phyloP scores from a whole-genome alignment of 352 stramenopile species.

The Globisporangium cylindrosporum region DNA sequence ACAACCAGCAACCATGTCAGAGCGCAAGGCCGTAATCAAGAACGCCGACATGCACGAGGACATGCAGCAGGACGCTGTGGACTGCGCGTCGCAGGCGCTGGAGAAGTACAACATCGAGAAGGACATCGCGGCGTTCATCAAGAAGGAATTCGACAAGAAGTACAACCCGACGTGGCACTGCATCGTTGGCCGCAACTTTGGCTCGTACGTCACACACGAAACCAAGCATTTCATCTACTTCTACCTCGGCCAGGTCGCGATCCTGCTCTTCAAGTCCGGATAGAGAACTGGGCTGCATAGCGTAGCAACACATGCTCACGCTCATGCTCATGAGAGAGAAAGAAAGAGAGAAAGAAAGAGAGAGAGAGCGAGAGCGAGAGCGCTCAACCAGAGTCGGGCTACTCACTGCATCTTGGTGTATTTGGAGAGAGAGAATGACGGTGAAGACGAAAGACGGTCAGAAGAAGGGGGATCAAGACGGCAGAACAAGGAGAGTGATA shows the following conservation, averaged over 20 bases:
- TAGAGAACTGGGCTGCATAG: slow-evolving; percentile 12
- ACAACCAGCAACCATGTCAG: slow-evolving; percentile 54
- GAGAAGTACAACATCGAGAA: slow-evolving; percentile 99
- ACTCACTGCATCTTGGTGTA: not conserved
- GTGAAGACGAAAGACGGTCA: not conserved
- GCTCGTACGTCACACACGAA: slow-evolving; percentile 93
- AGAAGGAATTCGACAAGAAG: slow-evolving; percentile 93
- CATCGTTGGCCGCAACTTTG: slow-evolving; percentile 94
- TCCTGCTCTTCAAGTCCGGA: slow-evolving; percentile 93
- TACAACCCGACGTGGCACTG: slow-evolving; percentile 94
- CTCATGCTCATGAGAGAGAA: not conserved
- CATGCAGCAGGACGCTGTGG: slow-evolving; percentile 99
- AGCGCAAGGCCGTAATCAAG: slow-evolving; percentile 99
- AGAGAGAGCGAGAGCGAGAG: not conserved
- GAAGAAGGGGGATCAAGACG: slow-evolving; percentile 2
- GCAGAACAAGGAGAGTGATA: not conserved
- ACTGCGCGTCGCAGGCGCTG: slow-evolving; percentile 97
- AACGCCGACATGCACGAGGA: slow-evolving; percentile 99
- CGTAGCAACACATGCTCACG: not conserved
- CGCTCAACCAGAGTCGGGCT: not conserved
- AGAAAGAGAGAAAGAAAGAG: not conserved
- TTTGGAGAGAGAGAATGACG: not conserved
- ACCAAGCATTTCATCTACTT: slow-evolving; percentile 96
- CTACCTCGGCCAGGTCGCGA: slow-evolving; percentile 92
- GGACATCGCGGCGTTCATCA: slow-evolving; percentile 92